Evolutionary conservation across 2,329 filamentous ascomycete species (phyloP), one percentile per base, ranked within the genome.

Genomic region (Colletotrichum sansevieriae): DNA sequence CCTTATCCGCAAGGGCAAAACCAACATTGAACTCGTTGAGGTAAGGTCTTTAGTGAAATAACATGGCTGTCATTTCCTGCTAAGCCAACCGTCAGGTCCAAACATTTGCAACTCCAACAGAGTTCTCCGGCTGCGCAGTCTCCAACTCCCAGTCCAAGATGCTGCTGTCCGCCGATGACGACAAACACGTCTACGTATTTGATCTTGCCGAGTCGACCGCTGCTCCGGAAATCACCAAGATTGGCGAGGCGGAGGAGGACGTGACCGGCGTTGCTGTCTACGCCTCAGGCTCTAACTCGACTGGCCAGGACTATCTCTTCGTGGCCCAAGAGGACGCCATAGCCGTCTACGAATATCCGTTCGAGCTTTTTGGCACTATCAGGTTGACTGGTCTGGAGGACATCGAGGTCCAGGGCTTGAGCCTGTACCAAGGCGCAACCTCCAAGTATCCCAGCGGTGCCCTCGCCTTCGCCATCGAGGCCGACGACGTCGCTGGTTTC

Each of bases 251-350:
- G 2, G 75, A 69, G 0, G 75, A 79, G 15, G 79, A 80, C 7
- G 75, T 84, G 7, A 83, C 81, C 0, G 82, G 82, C 0, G 70
- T 85, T 4, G 78, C 79, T 11, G 72, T 80, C 4, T 85, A 85
- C 59, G 37, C 77, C 3, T 74, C 81, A 4, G 22, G 77, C 12
- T 75, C 81, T 4, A 60, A 72, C 12, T 63, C 60, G 9, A 71
- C 72, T 3, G 70, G 63, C 4, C 72, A 73, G 0, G 77, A 83
- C 63, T 83, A 83, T 65, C 64, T 85, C 0, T 77, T 85, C 25
- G 78, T 83, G 15, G 79, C 82, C 0, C 79, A 80, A 37, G 75
- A 76, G 10, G 75, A 80, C 46, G 72, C 73, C 4, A 70, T 85
- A 29, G 75, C 77, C 2, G 73, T 85, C 4, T 85, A 84, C 67